phyloP scores from a whole-genome alignment of 1,284 basidiomycete genomes.

The Cryptococcus sp. region DNA sequence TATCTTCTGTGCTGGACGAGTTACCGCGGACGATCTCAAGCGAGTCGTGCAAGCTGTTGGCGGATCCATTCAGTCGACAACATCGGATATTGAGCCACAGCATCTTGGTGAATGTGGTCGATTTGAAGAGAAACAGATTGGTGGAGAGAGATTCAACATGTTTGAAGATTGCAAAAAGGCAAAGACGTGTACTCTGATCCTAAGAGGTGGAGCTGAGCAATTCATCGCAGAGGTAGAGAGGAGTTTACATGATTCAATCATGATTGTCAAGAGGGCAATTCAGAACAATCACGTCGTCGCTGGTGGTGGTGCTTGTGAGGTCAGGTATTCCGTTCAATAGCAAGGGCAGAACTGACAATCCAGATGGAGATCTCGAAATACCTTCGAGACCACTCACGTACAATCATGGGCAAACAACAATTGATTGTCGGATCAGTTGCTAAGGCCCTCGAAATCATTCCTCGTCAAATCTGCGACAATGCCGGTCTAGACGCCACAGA shows the following conservation, averaged over 20 bases:
- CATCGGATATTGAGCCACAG: constrained; percentile 82
- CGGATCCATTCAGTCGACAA: constrained; percentile 91
- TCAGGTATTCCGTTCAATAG: constrained; percentile 41
- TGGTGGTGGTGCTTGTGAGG: constrained; percentile 95
- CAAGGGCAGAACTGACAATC: neutral
- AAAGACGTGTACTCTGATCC: constrained; percentile 95
- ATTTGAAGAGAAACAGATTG: constrained; percentile 95
- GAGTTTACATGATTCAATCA: constrained; percentile 96
- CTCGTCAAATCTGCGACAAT: constrained; percentile 97
- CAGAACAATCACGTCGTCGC: constrained; percentile 95
- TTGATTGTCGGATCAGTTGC: constrained; percentile 93
- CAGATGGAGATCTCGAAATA: constrained; percentile 95
- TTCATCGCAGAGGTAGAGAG: constrained; percentile 98
- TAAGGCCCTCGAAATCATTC: constrained; percentile 95
- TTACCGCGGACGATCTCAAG: constrained; percentile 83
- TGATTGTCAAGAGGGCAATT: constrained; percentile 98
- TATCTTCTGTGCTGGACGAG: constrained; percentile 98
- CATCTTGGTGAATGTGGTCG: constrained; percentile 87
- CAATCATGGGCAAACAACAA: constrained; percentile 95
- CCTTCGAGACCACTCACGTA: constrained; percentile 82
- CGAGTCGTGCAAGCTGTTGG: constrained; percentile 95
- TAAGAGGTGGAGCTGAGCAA: constrained; percentile 96
- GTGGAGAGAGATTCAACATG: constrained; percentile 94
- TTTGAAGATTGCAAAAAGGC: constrained; percentile 91
- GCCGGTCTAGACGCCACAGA: constrained; percentile 98